Conservation (phyloP, 1,139 yeast genomes). For the Pichia sp. region DNA sequence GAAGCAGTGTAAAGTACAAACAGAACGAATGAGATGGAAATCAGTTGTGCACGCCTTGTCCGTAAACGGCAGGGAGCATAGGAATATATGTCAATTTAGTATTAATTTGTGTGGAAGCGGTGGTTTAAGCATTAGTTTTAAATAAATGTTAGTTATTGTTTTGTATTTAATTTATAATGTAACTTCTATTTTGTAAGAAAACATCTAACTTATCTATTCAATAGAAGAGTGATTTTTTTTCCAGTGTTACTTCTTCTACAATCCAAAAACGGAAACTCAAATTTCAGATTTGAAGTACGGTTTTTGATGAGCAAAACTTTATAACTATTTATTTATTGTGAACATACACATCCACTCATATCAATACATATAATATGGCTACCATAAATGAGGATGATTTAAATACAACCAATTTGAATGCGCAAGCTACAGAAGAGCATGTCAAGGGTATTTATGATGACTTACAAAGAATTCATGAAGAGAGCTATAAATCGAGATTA, state of each 20-base stretch:
- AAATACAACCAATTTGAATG: slow-evolving; percentile 19
- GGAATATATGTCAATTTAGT: background rate
- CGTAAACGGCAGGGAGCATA: background rate
- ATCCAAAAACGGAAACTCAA: background rate
- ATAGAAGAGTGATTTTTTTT: background rate
- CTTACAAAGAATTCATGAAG: slow-evolving; percentile 14
- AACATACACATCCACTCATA: background rate
- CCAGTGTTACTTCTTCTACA: background rate
- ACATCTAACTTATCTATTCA: background rate
- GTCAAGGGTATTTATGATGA: slow-evolving; percentile 14
- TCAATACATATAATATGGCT: slow-evolving; percentile 1
- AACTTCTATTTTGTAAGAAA: too few relatives aligned
- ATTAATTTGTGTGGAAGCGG: background rate
- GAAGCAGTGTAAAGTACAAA: too few relatives aligned
- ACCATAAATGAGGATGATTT: slow-evolving; percentile 16
- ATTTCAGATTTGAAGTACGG: background rate
- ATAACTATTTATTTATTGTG: too few relatives aligned
- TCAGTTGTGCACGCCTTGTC: background rate
- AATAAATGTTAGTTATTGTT: too few relatives aligned
- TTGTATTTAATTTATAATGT: too few relatives aligned
- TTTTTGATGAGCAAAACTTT: background rate
- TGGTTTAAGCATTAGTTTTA: background rate
- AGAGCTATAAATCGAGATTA: slow-evolving; percentile 31
- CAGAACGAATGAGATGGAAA: background rate
- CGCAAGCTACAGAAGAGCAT: slow-evolving; percentile 15